Percentiles rank a stretch among this genome's conserved stretches.
phyloP scores from a whole-genome alignment of 2,329 filamentous ascomycete species.

The Acrodontium crateriforme region DNA sequence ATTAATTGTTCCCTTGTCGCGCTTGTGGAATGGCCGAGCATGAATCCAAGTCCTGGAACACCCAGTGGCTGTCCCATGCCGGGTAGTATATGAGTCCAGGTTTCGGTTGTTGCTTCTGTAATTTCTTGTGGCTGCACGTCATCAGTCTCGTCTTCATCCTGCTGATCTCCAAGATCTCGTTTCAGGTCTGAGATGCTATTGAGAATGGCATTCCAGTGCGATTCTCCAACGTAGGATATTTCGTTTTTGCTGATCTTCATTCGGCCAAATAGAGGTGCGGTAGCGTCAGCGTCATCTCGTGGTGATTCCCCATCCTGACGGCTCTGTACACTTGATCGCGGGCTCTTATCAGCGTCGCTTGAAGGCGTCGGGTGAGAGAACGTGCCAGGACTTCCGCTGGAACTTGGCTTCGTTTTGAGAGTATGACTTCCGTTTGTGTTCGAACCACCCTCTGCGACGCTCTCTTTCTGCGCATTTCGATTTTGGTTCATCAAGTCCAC shows the following conservation, averaged over 20 bases:
- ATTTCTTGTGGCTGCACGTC: conserved; percentile 1
- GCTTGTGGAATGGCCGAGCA: conserved; percentile 7
- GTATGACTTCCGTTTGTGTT: background rate
- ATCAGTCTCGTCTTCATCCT: conserved; percentile 7
- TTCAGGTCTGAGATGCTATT: conserved; percentile 39
- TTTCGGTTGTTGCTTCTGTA: background rate
- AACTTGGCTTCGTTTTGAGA: background rate
- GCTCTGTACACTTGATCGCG: conserved; percentile 3
- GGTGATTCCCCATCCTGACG: conserved; percentile 1
- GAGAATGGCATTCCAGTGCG: conserved; percentile 71
- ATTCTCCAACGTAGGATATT: conserved; percentile 67
- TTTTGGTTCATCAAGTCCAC: conserved; percentile 23
- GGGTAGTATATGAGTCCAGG: background rate
- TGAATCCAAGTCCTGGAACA: conserved; percentile 14
- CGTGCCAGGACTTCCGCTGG: conserved; percentile 1
- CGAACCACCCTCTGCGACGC: too few species aligned
- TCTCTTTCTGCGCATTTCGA: background rate
- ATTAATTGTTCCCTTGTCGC: conserved; percentile 20
- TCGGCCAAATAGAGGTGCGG: conserved; percentile 62
- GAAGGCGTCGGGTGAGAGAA: conserved; percentile 17
- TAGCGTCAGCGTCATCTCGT: conserved; percentile 30
- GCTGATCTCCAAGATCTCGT: conserved; percentile 17
- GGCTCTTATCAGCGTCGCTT: conserved; percentile 13
- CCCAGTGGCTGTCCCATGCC: conserved; percentile 1
- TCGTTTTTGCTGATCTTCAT: conserved; percentile 66